These are phyloP conservation scores for Polygonum aviculare DNA, from an alignment of 148 eudicot genomes.

Conservation along the genomic window DNA sequence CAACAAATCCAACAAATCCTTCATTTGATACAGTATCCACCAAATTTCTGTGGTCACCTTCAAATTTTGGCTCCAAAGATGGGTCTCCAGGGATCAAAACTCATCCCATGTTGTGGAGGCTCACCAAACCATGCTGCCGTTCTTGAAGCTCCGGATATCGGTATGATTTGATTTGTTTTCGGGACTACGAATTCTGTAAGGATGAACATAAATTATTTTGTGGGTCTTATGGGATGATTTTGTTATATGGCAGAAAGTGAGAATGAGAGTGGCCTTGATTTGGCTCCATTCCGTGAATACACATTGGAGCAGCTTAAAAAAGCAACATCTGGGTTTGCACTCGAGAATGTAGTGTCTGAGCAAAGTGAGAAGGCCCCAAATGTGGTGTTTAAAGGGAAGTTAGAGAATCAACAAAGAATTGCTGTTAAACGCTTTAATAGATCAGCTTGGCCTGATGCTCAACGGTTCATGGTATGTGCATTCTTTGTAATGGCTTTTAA, in stretches of 20 bases:
- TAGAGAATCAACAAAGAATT: constrained; percentile 53
- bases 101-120: constrained; percentile 46
- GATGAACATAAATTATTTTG: background rate
- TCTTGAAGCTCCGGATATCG: constrained; percentile 35
- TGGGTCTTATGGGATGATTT: background rate
- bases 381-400: constrained; percentile 64
- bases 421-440: constrained; percentile 61
- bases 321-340: constrained; percentile 62
- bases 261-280: constrained; percentile 24
- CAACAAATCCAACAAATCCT: background rate
- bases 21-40: background rate
- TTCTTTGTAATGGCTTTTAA: background rate
- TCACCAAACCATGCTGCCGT: constrained; percentile 37
- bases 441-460: constrained; percentile 58
- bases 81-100: constrained; percentile 59
- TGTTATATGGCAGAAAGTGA: constrained; percentile 27
- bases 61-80: constrained; percentile 16
- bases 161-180: constrained; percentile 19
- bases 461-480: constrained; percentile 44
- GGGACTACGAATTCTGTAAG: background rate
- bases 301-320: constrained; percentile 51
- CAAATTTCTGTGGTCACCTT: background rate
- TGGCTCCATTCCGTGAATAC: constrained; percentile 43
- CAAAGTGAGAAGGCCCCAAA: constrained; percentile 68
- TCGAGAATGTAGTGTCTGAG: constrained; percentile 62